Evolutionary conservation across 148 eudicot species (phyloP).

Genomic region (Arctostaphylos glauca): DNA sequence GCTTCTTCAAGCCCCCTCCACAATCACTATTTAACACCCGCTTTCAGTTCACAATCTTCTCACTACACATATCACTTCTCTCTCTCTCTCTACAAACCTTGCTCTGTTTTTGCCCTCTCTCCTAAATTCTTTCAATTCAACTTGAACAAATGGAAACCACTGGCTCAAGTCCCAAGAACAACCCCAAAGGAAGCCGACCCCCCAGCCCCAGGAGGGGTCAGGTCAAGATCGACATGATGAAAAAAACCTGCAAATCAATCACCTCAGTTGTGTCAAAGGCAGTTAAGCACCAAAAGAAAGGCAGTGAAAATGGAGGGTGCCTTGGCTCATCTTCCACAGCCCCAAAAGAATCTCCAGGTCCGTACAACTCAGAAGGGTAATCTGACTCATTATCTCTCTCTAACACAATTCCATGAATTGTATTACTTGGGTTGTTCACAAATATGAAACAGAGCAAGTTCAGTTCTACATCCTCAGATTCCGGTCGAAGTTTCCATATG

Average conservation of each 20-base stretch:
- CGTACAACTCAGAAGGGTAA: slow-evolving; percentile 14
- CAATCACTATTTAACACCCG: background rate
- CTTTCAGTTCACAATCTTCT: background rate
- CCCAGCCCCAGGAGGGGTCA: slow-evolving; percentile 26
- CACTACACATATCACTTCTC: background rate
- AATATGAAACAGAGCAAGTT: background rate
- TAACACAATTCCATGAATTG: background rate
- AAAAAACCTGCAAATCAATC: slow-evolving; percentile 4
- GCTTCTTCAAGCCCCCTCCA: background rate
- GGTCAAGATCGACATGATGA: slow-evolving; percentile 15
- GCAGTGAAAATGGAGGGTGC: background rate
- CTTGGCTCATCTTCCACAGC: slow-evolving; percentile 12
- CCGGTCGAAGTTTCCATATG: background rate
- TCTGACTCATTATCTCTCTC: background rate
- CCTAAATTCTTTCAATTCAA: background rate
- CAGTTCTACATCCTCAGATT: background rate
- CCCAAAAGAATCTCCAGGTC: slow-evolving; percentile 17
- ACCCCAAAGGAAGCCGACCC: slow-evolving; percentile 5
- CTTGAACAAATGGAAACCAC: slow-evolving; percentile 16
- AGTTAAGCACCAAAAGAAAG: background rate
- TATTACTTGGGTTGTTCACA: background rate
- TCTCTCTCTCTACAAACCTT: background rate
- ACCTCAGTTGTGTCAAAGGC: background rate
- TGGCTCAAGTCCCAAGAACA: background rate
- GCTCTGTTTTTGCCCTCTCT: slow-evolving; percentile 12